phyloP scores from a whole-genome alignment of 179 eudicot species.

The Drosera spatulata region DNA sequence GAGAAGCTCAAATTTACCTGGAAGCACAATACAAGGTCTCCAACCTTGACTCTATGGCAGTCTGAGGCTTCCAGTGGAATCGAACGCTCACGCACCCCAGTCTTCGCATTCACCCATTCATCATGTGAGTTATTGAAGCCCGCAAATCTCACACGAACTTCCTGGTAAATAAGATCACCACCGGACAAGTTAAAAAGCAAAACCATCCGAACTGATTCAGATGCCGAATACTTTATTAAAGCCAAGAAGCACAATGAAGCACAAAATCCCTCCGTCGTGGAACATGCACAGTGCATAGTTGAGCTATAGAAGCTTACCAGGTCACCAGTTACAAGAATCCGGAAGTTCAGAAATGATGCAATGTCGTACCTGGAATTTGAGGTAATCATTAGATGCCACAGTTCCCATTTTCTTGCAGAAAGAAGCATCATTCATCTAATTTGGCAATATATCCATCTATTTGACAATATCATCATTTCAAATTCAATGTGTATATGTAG shows the following conservation, averaged over 20 bases:
- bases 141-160: slow-evolving; percentile 81
- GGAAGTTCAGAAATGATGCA: slow-evolving; percentile 53
- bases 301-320: slow-evolving; percentile 45
- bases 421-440: neutral
- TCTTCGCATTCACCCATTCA: slow-evolving; percentile 79
- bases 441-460: neutral
- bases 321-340: slow-evolving; percentile 50
- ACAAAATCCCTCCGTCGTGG: neutral
- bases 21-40: slow-evolving; percentile 77
- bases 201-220: too few relatives aligned
- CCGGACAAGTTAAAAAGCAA: neutral
- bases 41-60: slow-evolving; percentile 70
- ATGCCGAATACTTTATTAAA: too few relatives aligned
- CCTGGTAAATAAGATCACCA: slow-evolving; percentile 30
- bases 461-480: too few relatives aligned
- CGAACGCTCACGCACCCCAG: slow-evolving; percentile 74
- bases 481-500: too few relatives aligned
- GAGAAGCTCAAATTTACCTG: slow-evolving; percentile 20
- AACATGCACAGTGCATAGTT: neutral
- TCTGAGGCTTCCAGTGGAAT: slow-evolving; percentile 83
- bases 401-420: neutral
- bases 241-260: neutral
- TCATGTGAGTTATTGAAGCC: slow-evolving; percentile 63
- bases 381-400: slow-evolving; percentile 5
- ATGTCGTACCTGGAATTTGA: slow-evolving; percentile 73